Base-by-base conservation (phyloP, 768 basidiomycete species). In the Termitomyces sp. region DNA sequence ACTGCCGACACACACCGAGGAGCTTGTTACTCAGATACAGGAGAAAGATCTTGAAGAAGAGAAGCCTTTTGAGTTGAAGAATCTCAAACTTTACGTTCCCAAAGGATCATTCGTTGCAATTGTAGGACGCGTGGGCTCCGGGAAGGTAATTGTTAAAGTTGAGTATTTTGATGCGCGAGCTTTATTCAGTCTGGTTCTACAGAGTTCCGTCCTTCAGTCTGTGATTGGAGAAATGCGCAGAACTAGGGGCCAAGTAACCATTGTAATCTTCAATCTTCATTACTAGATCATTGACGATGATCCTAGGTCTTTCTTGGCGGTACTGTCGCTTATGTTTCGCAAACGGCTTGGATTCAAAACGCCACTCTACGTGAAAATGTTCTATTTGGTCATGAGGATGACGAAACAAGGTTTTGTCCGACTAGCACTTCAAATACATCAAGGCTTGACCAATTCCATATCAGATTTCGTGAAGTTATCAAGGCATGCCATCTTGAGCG, bases 281-380 rank as follows among this genome's bases (percentile, higher is more conserved):
- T 1, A 20, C 36, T 6, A 28, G 7, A 16, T 4, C 30, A 32
- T 30, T 50, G 51, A 60, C 48, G 51, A 40, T 5, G 28, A 20
- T 5, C 30, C 1, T 26, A 80, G 76, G 79, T 83, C 35, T 62
- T 73, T 1, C 82, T 87, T 61, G 79, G 79, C 4, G 82, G 86
- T 12, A 71, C 73, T 1, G 71, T 84, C 6, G 81, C 82, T 0
- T 86, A 85, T 64, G 82, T 83, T 0, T 80, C 85, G 5, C 84
- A 87, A 65, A 68, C 75, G 22, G 72, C 86, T 0, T 89, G 86
- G 86, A 85, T 88, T 62, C 71, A 72, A 64, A 86, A 86, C 66
- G 85, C 85, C 0, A 88, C 86, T 0, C 70, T 92, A 26, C 77
- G 83, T 26, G 81, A 88, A 53, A 94, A 94, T 68, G 82, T 94